A percentile compares a stretch with the other conserved stretches of the same genome.
phyloP scores from a whole-genome alignment of 2,329 filamentous ascomycete species.

The Cercospora sesami region DNA sequence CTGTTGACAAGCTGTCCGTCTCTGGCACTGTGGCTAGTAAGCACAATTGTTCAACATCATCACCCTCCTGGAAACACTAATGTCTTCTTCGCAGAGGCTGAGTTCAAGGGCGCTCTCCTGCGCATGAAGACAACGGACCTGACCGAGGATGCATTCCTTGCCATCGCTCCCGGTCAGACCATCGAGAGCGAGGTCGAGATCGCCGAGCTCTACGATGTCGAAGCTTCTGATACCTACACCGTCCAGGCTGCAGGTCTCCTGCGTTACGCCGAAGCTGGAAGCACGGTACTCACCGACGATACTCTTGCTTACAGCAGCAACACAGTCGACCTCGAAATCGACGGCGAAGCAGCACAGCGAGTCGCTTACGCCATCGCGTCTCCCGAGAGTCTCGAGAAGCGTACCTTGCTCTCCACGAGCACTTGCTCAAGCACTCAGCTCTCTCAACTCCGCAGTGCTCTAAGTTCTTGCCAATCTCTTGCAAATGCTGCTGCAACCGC shows the following conservation, averaged over 20 bases:
- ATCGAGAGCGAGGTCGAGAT: slow-evolving; percentile 57
- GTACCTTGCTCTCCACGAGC: slow-evolving; percentile 10
- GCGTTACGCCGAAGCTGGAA: slow-evolving; percentile 55
- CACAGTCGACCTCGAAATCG: slow-evolving; percentile 56
- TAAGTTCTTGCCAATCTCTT: slow-evolving; percentile 12
- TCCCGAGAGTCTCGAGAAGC: slow-evolving; percentile 4
- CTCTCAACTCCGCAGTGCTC: slow-evolving; percentile 11
- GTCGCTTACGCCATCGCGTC: slow-evolving; percentile 48
- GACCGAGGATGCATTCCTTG: slow-evolving; percentile 52
- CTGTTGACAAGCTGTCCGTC: slow-evolving; percentile 31
- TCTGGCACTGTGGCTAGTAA: slow-evolving; percentile 21
- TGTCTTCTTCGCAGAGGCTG: slow-evolving; percentile 10
- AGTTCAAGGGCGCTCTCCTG: slow-evolving; percentile 57
- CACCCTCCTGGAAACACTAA: background rate
- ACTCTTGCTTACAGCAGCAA: slow-evolving; percentile 61
- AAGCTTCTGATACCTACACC: slow-evolving; percentile 16
- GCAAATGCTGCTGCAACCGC: slow-evolving; percentile 12
- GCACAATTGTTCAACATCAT: background rate
- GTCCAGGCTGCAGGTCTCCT: slow-evolving; percentile 47
- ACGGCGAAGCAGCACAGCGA: slow-evolving; percentile 56
- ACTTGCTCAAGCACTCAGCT: slow-evolving; percentile 12
- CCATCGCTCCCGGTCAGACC: slow-evolving; percentile 49
- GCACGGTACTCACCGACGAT: slow-evolving; percentile 54
- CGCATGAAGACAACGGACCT: slow-evolving; percentile 51
- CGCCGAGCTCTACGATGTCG: slow-evolving; percentile 57